Evolutionary conservation across 345 rosid species (phyloP).

Genomic region (Raphanus raphanistrum): DNA sequence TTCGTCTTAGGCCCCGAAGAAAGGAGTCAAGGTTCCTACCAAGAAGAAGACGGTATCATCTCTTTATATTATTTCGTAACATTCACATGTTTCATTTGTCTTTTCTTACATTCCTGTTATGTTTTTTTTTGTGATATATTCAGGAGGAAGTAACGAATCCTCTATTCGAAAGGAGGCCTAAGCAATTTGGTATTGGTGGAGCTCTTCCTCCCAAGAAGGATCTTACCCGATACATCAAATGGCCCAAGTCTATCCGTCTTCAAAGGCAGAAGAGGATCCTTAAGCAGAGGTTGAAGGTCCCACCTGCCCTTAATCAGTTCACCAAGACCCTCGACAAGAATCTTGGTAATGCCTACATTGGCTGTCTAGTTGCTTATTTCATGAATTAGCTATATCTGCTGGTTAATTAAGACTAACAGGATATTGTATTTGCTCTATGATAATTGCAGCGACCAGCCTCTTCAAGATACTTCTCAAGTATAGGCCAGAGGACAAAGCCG

Average conservation of each 20-base stretch:
- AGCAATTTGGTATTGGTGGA: slow-evolving; percentile 87
- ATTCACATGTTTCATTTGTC: too few species aligned
- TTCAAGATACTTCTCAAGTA: background rate
- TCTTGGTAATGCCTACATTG: slow-evolving; percentile 16
- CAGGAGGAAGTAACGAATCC: slow-evolving; percentile 74
- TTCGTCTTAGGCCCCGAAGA: slow-evolving; percentile 51
- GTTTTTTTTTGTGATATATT: background rate
- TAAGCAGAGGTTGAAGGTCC: background rate
- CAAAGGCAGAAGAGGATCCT: slow-evolving; percentile 60
- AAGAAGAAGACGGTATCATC: slow-evolving; percentile 56
- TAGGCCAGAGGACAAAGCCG: background rate
- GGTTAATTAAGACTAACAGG: too few species aligned
- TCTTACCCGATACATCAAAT: slow-evolving; percentile 67
- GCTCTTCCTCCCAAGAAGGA: slow-evolving; percentile 88
- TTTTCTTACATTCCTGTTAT: too few species aligned
- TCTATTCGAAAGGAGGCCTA: slow-evolving; percentile 75
- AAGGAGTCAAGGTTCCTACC: slow-evolving; percentile 48
- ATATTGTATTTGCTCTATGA: too few species aligned
- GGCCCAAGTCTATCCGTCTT: slow-evolving; percentile 68
- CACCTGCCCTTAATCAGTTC: background rate
- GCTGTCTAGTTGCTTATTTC: too few species aligned
- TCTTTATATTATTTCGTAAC: too few species aligned
- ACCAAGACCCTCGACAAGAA: slow-evolving; percentile 46
- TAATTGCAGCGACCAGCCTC: background rate
- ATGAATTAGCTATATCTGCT: too few species aligned